These are phyloP conservation scores for Selaginella tamariscina DNA, from an alignment of 75 land plant species.

Conservation along the genomic window DNA sequence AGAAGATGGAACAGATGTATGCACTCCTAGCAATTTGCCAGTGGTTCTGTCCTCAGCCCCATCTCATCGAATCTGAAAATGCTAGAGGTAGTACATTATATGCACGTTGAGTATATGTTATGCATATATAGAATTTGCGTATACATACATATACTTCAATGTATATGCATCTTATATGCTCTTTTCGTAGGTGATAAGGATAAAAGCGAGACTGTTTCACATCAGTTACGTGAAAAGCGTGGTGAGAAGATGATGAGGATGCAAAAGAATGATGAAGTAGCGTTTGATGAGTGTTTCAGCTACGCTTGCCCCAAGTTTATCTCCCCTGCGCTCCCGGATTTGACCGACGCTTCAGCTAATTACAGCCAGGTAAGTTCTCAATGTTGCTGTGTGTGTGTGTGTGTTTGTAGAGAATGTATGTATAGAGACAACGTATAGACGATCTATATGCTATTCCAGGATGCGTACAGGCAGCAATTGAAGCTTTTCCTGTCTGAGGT, in stretches of 20 bases:
- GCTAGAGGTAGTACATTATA: too few relatives aligned
- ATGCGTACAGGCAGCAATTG: slow-evolving; percentile 93
- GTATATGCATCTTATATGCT: too few relatives aligned
- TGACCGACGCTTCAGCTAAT: slow-evolving; percentile 78
- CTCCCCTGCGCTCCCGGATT: slow-evolving; percentile 72
- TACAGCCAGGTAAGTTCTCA: slow-evolving; percentile 64
- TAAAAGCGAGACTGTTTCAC: slow-evolving; percentile 48
- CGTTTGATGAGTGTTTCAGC: slow-evolving; percentile 89
- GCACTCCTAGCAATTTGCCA: slow-evolving; percentile 78
- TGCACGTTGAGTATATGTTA: too few relatives aligned
- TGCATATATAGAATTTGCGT: too few relatives aligned
- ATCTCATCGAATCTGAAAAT: slow-evolving; percentile 45
- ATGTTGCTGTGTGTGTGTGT: background rate
- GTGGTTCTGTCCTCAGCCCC: slow-evolving; percentile 78
- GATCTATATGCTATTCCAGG: slow-evolving; percentile 34
- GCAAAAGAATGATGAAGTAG: slow-evolving; percentile 72
- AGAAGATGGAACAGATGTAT: slow-evolving; percentile 98
- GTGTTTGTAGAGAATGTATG: background rate
- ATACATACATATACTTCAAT: too few relatives aligned
- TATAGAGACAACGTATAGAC: background rate
- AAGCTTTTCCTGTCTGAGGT: slow-evolving; percentile 91
- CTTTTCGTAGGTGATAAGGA: background rate
- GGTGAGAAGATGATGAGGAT: slow-evolving; percentile 83
- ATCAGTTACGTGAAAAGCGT: slow-evolving; percentile 78
- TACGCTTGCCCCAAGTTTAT: slow-evolving; percentile 97